Percentiles rank a stretch among this genome's conserved stretches.
Evolutionary conservation across 2,329 filamentous ascomycete species (phyloP).

Genomic region (Colletotrichum endophyticum): DNA sequence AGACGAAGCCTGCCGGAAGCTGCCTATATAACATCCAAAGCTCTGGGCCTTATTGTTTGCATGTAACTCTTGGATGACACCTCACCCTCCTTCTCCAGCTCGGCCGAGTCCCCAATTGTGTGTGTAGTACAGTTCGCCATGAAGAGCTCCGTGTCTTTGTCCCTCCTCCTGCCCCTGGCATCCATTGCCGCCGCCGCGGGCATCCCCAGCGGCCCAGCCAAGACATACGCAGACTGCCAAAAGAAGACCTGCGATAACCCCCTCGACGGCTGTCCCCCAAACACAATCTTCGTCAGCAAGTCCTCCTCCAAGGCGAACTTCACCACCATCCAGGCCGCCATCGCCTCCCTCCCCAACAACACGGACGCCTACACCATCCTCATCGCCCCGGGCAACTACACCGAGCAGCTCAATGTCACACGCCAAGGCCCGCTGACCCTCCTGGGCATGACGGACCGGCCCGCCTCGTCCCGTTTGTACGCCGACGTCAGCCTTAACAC

Average conservation of each 20-base stretch:
- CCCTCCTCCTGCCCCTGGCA: not conserved
- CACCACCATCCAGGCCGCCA: conserved; percentile 43
- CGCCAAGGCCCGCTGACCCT: conserved; percentile 65
- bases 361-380: conserved; percentile 58
- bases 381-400: conserved; percentile 64
- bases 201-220: conserved; percentile 24
- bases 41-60: not conserved
- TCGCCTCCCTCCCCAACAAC: conserved; percentile 43
- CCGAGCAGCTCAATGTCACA: conserved; percentile 70
- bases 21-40: not conserved
- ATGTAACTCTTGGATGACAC: not conserved
- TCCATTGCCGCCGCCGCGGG: not conserved
- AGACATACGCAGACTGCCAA: conserved; percentile 35
- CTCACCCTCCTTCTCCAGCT: not conserved
- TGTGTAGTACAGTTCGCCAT: not conserved
- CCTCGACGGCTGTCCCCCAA: conserved; percentile 39
- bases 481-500: conserved; percentile 49
- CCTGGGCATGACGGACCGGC: conserved; percentile 59
- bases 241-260: conserved; percentile 32
- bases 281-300: conserved; percentile 46
- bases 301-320: conserved; percentile 38
- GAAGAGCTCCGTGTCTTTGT: conserved; percentile 4
- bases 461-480: conserved; percentile 34
- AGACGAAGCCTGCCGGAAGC: not conserved
- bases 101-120: not conserved